Evolutionary conservation across 805 yeast genomes (phyloP), one percentile per base, ranked within the genome.

Genomic region (Starmerella geochares): DNA sequence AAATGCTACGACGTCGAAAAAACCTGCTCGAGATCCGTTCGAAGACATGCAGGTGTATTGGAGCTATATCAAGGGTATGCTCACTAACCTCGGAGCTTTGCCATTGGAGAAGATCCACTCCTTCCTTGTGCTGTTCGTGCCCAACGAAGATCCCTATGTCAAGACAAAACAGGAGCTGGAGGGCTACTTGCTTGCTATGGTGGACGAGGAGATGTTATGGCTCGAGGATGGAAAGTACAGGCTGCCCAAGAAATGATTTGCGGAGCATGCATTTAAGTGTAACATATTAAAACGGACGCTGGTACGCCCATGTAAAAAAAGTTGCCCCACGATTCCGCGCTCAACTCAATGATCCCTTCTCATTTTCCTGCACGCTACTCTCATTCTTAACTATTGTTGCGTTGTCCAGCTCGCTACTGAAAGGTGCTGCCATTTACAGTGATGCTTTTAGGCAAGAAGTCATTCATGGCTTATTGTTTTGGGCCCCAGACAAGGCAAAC

Each of bases 31-130:
- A 11, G 54, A 52, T 16, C 49, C 39, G 13, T 46, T 40, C 39
- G 69, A 65, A 42, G 70, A 63, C 36, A 63, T 67, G 71, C 61
- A 60, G 45, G 50, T 62, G 6, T 68, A 66, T 51, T 71, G 74
- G 72, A 75, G 80, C 0, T 76, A 72, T 56, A 70, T 80, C 25
- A 62, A 61, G 16, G 79, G 78, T 3, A 78, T 80, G 78, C 64
- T 80, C 23, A 75, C 75, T 3, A 80, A 79, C 53, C 64, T 78
- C 39, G 81, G 80, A 0, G 57, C 73, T 1, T 59, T 77, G 54
- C 74, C 77, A 2, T 59, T 69, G 4, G 70, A 66, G 13, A 68
- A 75, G 52, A 74, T 80, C 28, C 79, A 77, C 50, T 69, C 75
- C 16, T 76, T 80, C 55, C 62, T 80, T 51, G 67, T 67, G 33